Percentiles rank a stretch among this genome's conserved stretches.
These are phyloP conservation scores for Boletus insuetus DNA, from an alignment of 768 basidiomycete species.

Conservation along the genomic window DNA sequence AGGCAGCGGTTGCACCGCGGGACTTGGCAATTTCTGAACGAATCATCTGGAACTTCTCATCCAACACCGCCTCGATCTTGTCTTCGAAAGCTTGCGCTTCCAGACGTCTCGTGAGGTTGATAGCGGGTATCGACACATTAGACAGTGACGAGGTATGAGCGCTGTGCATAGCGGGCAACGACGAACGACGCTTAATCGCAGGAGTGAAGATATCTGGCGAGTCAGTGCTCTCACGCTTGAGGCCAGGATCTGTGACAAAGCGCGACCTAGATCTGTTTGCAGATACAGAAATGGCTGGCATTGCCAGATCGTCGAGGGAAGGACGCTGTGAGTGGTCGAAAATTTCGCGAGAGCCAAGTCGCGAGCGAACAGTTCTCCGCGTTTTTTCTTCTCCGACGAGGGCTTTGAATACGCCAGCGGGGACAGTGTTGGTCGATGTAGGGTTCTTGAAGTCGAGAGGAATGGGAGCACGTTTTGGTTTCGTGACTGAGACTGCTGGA, in stretches of 20 bases:
- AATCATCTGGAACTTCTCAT: conserved; percentile 62
- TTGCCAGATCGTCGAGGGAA: conserved; percentile 74
- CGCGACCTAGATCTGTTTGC: conserved; percentile 52
- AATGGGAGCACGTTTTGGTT: conserved; percentile 67
- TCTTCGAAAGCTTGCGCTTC: conserved; percentile 61
- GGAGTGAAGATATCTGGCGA: conserved; percentile 43
- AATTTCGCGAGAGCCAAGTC: conserved; percentile 70
- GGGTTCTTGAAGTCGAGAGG: conserved; percentile 76
- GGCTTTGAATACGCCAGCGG: conserved; percentile 84
- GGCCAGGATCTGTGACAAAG: conserved; percentile 58
- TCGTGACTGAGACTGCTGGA: conserved; percentile 20
- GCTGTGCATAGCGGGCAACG: conserved; percentile 53
- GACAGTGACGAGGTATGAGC: conserved; percentile 44
- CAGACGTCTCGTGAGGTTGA: conserved; percentile 54
- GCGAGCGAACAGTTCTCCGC: conserved; percentile 69
- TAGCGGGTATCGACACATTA: conserved; percentile 41
- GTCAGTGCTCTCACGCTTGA: conserved; percentile 27
- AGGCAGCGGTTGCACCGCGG: conserved; percentile 23
- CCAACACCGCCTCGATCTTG: conserved; percentile 59
- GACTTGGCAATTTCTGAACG: conserved; percentile 38
- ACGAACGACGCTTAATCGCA: conserved; percentile 51
- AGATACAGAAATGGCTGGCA: conserved; percentile 66
- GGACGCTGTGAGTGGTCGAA: conserved; percentile 66
- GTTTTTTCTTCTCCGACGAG: conserved; percentile 67
- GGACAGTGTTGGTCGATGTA: conserved; percentile 68